These are phyloP conservation scores for Apostasia shenzhenica DNA, from an alignment of 106 monocot genomes.

Conservation along the genomic window DNA sequence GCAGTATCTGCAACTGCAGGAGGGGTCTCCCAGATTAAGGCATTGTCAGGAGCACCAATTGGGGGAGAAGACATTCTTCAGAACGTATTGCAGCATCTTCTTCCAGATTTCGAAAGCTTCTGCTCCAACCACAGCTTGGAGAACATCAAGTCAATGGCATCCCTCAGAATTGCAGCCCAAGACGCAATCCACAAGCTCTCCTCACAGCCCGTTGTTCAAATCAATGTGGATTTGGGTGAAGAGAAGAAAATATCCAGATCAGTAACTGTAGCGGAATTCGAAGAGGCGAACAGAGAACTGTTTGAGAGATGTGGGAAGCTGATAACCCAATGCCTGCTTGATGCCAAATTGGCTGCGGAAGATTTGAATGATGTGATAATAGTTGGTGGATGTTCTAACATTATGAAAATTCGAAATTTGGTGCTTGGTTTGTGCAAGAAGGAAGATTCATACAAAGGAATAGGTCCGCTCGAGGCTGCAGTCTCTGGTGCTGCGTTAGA, in stretches of 20 bases:
- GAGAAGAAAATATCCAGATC: constrained; percentile 25
- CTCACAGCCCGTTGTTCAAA: constrained; percentile 21
- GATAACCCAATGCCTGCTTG: constrained; percentile 40
- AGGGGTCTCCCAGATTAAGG: constrained; percentile 78
- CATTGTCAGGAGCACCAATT: constrained; percentile 29
- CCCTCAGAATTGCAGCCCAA: constrained; percentile 38
- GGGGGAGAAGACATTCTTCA: constrained; percentile 79
- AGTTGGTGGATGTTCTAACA: constrained; percentile 67
- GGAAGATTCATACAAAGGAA: constrained; percentile 24
- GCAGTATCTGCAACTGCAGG: constrained; percentile 66
- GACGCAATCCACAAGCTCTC: constrained; percentile 62
- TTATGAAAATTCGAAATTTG: constrained; percentile 42
- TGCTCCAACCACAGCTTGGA: constrained; percentile 22
- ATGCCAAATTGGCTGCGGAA: constrained; percentile 47
- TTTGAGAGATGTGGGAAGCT: constrained; percentile 55
- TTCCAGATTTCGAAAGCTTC: constrained; percentile 40
- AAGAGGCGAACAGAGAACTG: constrained; percentile 25
- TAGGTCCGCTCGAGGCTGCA: constrained; percentile 53
- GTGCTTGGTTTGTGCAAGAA: constrained; percentile 43
- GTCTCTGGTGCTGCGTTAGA: constrained; percentile 72
- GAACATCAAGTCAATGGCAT: constrained; percentile 31
- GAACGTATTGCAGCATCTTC: constrained; percentile 37
- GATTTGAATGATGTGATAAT: constrained; percentile 65
- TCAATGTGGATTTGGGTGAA: constrained; percentile 39
- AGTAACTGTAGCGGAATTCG: constrained; percentile 40